Percentiles rank a stretch among this genome's conserved stretches.
Conservation (phyloP, 2,329 filamentous ascomycete genomes). For the Xylariaceae sp. region DNA sequence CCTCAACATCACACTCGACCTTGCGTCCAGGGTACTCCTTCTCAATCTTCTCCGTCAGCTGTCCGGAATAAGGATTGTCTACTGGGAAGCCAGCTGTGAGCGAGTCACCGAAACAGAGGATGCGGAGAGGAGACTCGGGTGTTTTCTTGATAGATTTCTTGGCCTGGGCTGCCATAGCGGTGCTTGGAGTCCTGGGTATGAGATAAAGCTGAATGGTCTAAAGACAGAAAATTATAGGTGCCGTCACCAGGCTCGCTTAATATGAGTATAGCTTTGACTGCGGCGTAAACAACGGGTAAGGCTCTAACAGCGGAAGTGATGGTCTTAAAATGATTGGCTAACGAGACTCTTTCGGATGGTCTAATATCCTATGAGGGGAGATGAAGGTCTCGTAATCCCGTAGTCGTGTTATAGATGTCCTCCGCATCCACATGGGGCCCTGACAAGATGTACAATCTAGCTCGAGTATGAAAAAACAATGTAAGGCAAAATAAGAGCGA, state of each 20-base stretch:
- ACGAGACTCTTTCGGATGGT: too few species aligned
- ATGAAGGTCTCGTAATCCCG: too few species aligned
- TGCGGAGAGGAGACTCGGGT: slow-evolving; percentile 49
- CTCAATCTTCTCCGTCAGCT: slow-evolving; percentile 53
- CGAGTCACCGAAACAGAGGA: slow-evolving; percentile 70
- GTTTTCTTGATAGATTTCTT: slow-evolving; percentile 21
- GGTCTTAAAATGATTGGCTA: too few species aligned
- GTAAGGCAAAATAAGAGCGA: too few species aligned
- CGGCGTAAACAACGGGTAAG: too few species aligned
- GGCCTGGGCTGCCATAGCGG: slow-evolving; percentile 6
- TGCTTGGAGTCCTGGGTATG: neutral
- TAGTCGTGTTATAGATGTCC: too few species aligned
- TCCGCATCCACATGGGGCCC: too few species aligned
- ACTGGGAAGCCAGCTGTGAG: slow-evolving; percentile 63
- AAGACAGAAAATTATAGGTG: neutral
- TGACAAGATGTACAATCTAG: neutral
- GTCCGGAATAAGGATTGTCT: slow-evolving; percentile 58
- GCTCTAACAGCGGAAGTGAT: too few species aligned
- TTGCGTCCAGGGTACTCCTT: slow-evolving; percentile 48
- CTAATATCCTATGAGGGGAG: neutral
- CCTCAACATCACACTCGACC: slow-evolving; percentile 53
- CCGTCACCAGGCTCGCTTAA: too few species aligned
- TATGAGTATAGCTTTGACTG: too few species aligned
- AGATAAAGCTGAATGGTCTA: neutral
- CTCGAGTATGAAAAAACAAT: neutral